Evolutionary conservation across 106 monocot species (phyloP), one percentile per base, ranked within the genome.

Genomic region (Iris macrosiphon): DNA sequence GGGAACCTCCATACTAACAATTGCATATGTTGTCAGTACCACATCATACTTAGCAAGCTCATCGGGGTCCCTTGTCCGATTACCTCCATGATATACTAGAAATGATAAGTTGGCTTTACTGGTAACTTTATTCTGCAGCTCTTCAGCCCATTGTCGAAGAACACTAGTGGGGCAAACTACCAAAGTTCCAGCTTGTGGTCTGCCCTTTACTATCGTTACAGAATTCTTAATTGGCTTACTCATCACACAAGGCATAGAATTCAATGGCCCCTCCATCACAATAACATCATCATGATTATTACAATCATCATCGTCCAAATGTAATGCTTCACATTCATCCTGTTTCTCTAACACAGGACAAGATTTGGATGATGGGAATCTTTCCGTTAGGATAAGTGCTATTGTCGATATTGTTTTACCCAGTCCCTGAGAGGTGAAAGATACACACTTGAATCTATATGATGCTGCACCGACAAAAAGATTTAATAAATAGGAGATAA

Each of bases 81-180:
- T 81, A 74, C 85, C 72, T 52, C 95, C 95, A 75, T 95, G 85
- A 71, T 95, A 89, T 20, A 95, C 51, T 22, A 95, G 55, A 72
- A 75, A 77, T 13, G 95, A 77, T 46, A 95, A 54, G 49, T 89
- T 82, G 5, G 82, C 89, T 23, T 74, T 62, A 25, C 61, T 59
- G 18, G 73, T 74, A 51, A 95, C 88, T 73, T 89, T 95, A 6
- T 60, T 79, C 57, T 68, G 51, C 44, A 95, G 71, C 66, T 95
- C 95, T 0, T 79, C 85, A 51, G 85, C 95, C 95, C 95, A 95
- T 49, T 95, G 95, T 12, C 95, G 78, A 50, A 95, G 79, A 66
- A 95, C 95, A 70, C 95, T 95, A 13, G 95, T 89, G 4, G 95
- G 95, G 45, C 95, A 95, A 33, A 95, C 95, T 37, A 95, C 82